Conservation (phyloP, 1,284 basidiomycete species). For the Cystobasidium slooffiae region DNA sequence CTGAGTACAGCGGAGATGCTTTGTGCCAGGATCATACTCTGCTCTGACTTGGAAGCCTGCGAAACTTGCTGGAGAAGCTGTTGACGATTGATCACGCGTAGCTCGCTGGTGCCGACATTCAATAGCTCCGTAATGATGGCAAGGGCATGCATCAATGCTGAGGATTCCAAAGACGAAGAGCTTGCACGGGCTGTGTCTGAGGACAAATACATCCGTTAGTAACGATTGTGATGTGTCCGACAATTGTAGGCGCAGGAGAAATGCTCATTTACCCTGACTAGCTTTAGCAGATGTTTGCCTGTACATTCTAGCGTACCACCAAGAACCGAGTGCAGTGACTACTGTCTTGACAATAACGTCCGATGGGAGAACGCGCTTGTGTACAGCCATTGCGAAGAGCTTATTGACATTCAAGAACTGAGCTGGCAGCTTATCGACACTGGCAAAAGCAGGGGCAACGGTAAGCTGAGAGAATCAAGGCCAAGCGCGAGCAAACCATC, state of each 20-base stretch:
- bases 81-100: conserved; percentile 2
- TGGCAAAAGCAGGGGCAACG: not conserved
- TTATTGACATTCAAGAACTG: conserved; percentile 15
- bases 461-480: not conserved
- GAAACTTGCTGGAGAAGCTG: not conserved
- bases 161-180: conserved; percentile 25
- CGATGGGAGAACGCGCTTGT: conserved; percentile 71
- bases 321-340: conserved; percentile 72
- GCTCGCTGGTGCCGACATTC: conserved; percentile 18
- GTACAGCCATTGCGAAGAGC: conserved; percentile 65
- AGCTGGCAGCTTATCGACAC: conserved; percentile 19
- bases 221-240: not conserved
- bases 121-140: conserved; percentile 33
- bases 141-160: conserved; percentile 29
- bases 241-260: conserved; percentile 55
- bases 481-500: not conserved
- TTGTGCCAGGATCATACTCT: conserved; percentile 59
- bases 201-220: not conserved
- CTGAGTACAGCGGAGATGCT: conserved; percentile 83
- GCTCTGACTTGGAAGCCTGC: conserved; percentile 25
- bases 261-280: conserved; percentile 68
- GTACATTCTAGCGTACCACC: conserved; percentile 79
- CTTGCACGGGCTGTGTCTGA: conserved; percentile 20
- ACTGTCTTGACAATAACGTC: conserved; percentile 78
- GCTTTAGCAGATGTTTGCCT: conserved; percentile 50